Conservation (phyloP, 2,329 filamentous ascomycete genomes). For the Exserohilum rostratum region DNA sequence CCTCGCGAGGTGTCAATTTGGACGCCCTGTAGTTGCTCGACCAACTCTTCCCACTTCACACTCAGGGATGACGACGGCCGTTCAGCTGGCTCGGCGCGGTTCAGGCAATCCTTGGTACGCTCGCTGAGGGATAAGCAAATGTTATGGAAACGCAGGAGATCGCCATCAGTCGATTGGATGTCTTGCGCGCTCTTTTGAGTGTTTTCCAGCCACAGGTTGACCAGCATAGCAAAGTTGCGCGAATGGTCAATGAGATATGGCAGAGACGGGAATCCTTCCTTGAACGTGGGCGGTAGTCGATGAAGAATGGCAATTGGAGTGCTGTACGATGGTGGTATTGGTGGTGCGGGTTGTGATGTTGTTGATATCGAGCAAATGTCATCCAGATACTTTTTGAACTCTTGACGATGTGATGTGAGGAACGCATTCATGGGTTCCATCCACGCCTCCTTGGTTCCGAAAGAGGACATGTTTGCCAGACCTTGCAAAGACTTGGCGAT, state of each 20-base stretch:
- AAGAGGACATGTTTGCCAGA: constrained; percentile 86
- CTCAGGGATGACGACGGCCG: constrained; percentile 56
- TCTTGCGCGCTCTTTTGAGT: constrained; percentile 46
- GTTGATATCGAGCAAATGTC: constrained; percentile 81
- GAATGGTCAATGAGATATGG: constrained; percentile 92
- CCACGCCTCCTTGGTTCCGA: constrained; percentile 95
- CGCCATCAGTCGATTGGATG: constrained; percentile 51
- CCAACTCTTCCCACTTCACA: constrained; percentile 60
- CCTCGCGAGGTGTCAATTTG: constrained; percentile 40
- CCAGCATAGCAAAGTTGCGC: constrained; percentile 80
- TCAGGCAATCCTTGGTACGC: constrained; percentile 58
- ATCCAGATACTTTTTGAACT: constrained; percentile 88
- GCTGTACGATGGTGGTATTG: constrained; percentile 83
- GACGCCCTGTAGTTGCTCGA: constrained; percentile 53
- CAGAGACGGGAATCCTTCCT: constrained; percentile 90
- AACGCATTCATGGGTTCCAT: constrained; percentile 99
- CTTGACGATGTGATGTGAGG: constrained; percentile 72
- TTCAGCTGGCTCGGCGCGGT: constrained; percentile 59
- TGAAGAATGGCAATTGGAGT: constrained; percentile 90
- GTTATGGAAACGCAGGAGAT: constrained; percentile 57
- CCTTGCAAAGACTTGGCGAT: constrained; percentile 93
- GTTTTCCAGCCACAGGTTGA: constrained; percentile 77
- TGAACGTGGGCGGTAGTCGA: constrained; percentile 76
- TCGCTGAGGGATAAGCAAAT: constrained; percentile 55
- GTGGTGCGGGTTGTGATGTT: constrained; percentile 62